phyloP scores from a whole-genome alignment of 805 yeast species.

The Myxozyma udenii region DNA sequence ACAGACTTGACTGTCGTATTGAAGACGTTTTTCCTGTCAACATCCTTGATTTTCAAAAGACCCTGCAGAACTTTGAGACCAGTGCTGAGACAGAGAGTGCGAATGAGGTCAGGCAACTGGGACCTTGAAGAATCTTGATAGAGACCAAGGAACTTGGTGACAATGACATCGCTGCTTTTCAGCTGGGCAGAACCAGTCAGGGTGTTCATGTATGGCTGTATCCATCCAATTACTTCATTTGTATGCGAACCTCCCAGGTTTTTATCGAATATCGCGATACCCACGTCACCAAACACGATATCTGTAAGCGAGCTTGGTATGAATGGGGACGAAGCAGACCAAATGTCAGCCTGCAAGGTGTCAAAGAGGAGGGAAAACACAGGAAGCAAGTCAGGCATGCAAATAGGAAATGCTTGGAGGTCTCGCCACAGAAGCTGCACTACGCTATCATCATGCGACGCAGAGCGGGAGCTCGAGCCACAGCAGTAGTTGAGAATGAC shows the following conservation, averaged over 20 bases:
- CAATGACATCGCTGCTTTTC: slow-evolving; percentile 13
- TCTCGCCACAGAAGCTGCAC: slow-evolving; percentile 36
- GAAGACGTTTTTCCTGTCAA: background rate
- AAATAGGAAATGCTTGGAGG: slow-evolving; percentile 38
- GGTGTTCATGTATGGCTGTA: slow-evolving; percentile 16
- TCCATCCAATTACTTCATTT: slow-evolving; percentile 22
- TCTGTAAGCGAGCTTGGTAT: slow-evolving; percentile 58
- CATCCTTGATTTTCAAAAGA: slow-evolving; percentile 7
- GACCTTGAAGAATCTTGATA: slow-evolving; percentile 9
- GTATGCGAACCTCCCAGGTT: slow-evolving; percentile 1
- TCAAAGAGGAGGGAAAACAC: slow-evolving; percentile 48
- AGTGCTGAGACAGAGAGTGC: slow-evolving; percentile 1
- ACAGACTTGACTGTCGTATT: slow-evolving; percentile 8
- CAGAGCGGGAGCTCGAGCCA: slow-evolving; percentile 4
- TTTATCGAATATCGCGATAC: slow-evolving; percentile 33
- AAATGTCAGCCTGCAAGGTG: slow-evolving; percentile 47
- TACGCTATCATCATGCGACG: slow-evolving; percentile 27
- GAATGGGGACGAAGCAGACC: slow-evolving; percentile 55
- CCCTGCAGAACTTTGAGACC: slow-evolving; percentile 8
- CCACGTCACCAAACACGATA: slow-evolving; percentile 46
- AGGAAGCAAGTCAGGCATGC: slow-evolving; percentile 54
- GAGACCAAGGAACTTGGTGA: slow-evolving; percentile 5
- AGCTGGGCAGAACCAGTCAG: slow-evolving; percentile 14
- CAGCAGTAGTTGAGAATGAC: slow-evolving; percentile 20
- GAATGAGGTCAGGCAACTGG: background rate